Base-by-base conservation (phyloP, 2,329 filamentous ascomycete genomes). In the Fusarium agapanthi region DNA sequence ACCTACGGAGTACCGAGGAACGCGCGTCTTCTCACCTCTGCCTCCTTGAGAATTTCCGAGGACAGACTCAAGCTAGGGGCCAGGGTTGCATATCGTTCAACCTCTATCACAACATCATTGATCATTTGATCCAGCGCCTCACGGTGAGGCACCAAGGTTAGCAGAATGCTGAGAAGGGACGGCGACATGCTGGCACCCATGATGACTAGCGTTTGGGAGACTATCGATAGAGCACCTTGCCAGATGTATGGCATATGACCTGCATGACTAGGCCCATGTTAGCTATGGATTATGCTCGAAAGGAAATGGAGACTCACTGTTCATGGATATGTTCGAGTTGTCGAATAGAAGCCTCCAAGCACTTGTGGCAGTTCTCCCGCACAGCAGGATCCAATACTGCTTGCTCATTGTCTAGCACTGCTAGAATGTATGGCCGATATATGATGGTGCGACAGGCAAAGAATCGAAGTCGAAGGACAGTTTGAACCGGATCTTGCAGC, bases 391-490 rank as follows among this genome's bases (percentile, higher is more conserved):
- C 93, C 76, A 92, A 81, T 20, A 91, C 88, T 28, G 92, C 88
- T 73, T 90, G 90, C 76, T 95, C 92, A 68, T 95, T 93, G 77
- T 95, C 91, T 28, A 96, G 82, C 5, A 95, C 93, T 16, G 92
- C 92, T 65, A 95, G 85, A 69, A 95, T 93, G 80, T 95, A 95
- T 1, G 93, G 93, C 34, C 93, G 88, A 83, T 94, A 95, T 73
- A 96, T 95, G 76, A 95, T 95, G 32, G 93, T 95, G 63, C 93
- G 90, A 80, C 93, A 96, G 45, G 93, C 93, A 80, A 94, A 95
- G 83, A 95, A 96, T 35, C 93, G 89, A 67, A 95, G 84, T 50
- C 93, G 88, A 54, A 96, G 84, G 13, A 95, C 93, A 1, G 92
- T 94, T 81, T 95, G 93, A 11, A 95, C 90, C 8, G 92, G 91